Percentiles rank a stretch among this genome's conserved stretches.
Evolutionary conservation across 1,139 yeast species (phyloP).

Genomic region (Ogataea hybrid): DNA sequence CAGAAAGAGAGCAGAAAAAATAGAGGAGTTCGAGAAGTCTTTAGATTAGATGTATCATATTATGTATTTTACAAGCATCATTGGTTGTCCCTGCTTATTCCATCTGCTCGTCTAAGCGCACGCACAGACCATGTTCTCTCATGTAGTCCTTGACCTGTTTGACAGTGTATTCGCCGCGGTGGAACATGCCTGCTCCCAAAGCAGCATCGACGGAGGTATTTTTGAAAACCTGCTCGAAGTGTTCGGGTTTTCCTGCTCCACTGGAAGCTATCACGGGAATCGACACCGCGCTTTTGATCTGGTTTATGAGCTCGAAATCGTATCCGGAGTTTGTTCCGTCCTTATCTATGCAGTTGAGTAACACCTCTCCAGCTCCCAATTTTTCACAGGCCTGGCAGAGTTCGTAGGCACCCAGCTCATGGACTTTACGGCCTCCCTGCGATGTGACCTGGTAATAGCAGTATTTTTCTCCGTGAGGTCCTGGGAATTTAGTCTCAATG

Average conservation of each 20-base stretch:
- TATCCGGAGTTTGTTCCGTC: slow-evolving; percentile 95
- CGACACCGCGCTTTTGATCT: slow-evolving; percentile 69
- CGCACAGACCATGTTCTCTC: slow-evolving; percentile 48
- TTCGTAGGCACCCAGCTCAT: slow-evolving; percentile 90
- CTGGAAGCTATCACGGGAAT: slow-evolving; percentile 97
- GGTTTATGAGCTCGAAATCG: slow-evolving; percentile 78
- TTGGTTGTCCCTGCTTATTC: slow-evolving; percentile 6
- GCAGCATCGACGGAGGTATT: slow-evolving; percentile 92
- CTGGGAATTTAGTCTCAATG: slow-evolving; percentile 55
- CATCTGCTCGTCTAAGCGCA: slow-evolving; percentile 41
- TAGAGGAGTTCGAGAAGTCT: slow-evolving; percentile 40
- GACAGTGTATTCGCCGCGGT: slow-evolving; percentile 88
- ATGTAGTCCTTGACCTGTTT: slow-evolving; percentile 73
- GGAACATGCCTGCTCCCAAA: slow-evolving; percentile 97
- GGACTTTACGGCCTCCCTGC: slow-evolving; percentile 89
- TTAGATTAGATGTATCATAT: slow-evolving; percentile 28
- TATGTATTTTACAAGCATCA: neutral
- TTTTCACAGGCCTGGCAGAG: slow-evolving; percentile 85
- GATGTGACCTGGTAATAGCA: slow-evolving; percentile 96
- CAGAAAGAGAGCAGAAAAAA: slow-evolving; percentile 51
- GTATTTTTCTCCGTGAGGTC: slow-evolving; percentile 82
- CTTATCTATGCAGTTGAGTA: slow-evolving; percentile 90
- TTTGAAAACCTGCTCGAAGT: slow-evolving; percentile 81
- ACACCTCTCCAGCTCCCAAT: slow-evolving; percentile 94
- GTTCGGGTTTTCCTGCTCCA: slow-evolving; percentile 93